Conservation (phyloP, 257 asterid genomes). For the Mentha longifolia region DNA sequence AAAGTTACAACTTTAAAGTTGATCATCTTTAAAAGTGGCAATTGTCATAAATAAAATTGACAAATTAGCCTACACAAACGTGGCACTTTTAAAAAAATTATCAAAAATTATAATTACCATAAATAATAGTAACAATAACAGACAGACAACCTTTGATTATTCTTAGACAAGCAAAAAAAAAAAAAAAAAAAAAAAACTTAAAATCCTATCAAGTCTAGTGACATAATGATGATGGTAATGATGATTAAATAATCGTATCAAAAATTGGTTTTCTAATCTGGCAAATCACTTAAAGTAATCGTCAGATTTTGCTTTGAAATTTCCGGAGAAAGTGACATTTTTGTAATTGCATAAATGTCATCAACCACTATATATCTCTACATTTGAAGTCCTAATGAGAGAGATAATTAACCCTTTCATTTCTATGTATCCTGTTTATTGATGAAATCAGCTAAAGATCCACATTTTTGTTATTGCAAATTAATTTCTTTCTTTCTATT, state of each 20-base stretch:
- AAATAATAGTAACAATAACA: too few relatives aligned
- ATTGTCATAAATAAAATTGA: too few relatives aligned
- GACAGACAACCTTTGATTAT: background rate
- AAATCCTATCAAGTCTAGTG: conserved; percentile 25
- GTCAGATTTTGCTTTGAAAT: conserved; percentile 23
- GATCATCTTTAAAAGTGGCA: too few relatives aligned
- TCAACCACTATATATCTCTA: conserved; percentile 48
- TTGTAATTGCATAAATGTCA: conserved; percentile 41
- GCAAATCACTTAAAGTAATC: conserved; percentile 40
- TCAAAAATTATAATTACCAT: too few relatives aligned
- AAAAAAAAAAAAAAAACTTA: background rate
- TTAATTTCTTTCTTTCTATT: background rate
- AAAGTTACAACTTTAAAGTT: too few relatives aligned
- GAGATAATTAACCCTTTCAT: background rate
- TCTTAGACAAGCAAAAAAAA: conserved; percentile 11
- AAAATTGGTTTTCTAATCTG: conserved; percentile 51
- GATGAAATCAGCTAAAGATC: background rate
- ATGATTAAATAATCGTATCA: conserved; percentile 31
- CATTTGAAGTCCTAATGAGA: conserved; percentile 29
- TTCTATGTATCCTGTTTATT: background rate
- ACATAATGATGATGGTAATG: conserved; percentile 47
- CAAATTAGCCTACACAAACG: too few relatives aligned
- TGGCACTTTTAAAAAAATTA: too few relatives aligned
- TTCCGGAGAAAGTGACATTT: conserved; percentile 43
- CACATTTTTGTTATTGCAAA: background rate